Evolutionary conservation across 805 yeast genomes (phyloP).

Genomic region (Saccharomyces jurei): DNA sequence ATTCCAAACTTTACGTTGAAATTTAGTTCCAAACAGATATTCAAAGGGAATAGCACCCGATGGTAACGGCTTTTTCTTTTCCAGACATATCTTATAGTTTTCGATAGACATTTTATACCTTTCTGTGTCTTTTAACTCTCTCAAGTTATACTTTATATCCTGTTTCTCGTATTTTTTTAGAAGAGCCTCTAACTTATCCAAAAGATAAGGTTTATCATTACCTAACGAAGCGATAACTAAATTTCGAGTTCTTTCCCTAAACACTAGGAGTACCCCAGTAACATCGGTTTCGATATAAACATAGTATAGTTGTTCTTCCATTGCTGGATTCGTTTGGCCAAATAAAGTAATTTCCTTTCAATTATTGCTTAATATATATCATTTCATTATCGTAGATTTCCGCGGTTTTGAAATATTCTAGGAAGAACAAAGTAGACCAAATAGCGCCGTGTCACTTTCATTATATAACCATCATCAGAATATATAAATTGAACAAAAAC

Average conservation of each 20-base stretch:
- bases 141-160: background rate
- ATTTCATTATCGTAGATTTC: background rate
- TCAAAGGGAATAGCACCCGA: conserved; percentile 12
- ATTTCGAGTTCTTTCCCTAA: conserved; percentile 6
- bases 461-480: background rate
- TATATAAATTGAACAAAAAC: background rate
- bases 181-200: conserved; percentile 7
- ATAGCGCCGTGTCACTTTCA: background rate
- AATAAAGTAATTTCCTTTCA: background rate
- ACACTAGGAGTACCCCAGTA: conserved; percentile 11
- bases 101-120: background rate
- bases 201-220: conserved; percentile 6
- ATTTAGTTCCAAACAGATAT: conserved; percentile 33
- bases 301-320: conserved; percentile 9
- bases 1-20: conserved; percentile 35
- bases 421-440: no score
- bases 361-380: background rate
- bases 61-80: background rate
- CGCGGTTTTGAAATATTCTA: no score
- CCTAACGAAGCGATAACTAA: conserved; percentile 18
- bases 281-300: conserved; percentile 8
- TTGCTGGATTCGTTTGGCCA: background rate
- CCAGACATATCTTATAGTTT: background rate
- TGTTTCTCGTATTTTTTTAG: conserved; percentile 5
- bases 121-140: background rate